Conservation (phyloP, 2,329 filamentous ascomycete species). For the Tolypocladium cylindrosporum region DNA sequence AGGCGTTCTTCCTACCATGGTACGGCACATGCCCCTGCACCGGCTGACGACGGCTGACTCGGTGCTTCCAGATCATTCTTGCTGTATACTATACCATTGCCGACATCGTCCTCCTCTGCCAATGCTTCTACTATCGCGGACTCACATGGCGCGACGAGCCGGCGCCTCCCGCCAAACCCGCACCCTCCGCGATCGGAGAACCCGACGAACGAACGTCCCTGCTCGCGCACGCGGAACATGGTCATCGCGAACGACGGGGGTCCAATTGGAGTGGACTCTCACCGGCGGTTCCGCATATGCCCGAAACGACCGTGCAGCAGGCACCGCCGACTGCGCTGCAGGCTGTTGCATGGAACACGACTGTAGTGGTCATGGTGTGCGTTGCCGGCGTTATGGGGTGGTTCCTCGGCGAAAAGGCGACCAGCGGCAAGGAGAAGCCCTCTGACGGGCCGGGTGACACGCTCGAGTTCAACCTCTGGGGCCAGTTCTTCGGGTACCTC, state of each 20-base stretch:
- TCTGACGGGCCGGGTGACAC: constrained; percentile 31
- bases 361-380: constrained; percentile 72
- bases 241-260: constrained; percentile 33
- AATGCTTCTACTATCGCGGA: constrained; percentile 94
- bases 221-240: constrained; percentile 32
- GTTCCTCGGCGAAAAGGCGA: constrained; percentile 49
- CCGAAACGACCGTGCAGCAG: constrained; percentile 32
- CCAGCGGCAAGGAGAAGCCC: constrained; percentile 27
- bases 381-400: constrained; percentile 77
- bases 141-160: constrained; percentile 57
- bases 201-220: constrained; percentile 44
- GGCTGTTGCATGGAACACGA: constrained; percentile 59
- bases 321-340: constrained; percentile 43
- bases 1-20: constrained; percentile 88
- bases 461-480: constrained; percentile 62
- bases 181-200: constrained; percentile 20
- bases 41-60: neutral
- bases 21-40: constrained; percentile 17
- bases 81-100: constrained; percentile 89
- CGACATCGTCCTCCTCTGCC: constrained; percentile 75
- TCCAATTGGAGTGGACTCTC: constrained; percentile 58
- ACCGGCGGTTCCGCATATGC: constrained; percentile 70
- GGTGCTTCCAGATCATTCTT: constrained; percentile 58
- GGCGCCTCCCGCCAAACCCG: constrained; percentile 29
- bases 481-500: constrained; percentile 88